phyloP scores from a whole-genome alignment of 148 eudicot genomes.

The Chenopodium formosanum region DNA sequence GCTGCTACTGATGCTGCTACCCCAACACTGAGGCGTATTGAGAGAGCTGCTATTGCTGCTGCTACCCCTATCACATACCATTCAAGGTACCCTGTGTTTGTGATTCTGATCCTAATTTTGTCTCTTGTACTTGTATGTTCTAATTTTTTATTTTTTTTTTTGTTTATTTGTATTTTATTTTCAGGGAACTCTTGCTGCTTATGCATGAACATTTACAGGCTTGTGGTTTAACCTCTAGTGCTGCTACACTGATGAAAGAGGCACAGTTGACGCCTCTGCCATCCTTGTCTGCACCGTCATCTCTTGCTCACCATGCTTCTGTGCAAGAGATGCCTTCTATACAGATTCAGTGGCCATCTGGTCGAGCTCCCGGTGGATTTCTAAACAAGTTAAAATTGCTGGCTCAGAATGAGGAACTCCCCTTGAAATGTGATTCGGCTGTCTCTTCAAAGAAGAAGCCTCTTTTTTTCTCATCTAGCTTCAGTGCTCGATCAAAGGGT shows the following conservation, averaged over 20 bases:
- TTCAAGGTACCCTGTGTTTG: constrained; percentile 52
- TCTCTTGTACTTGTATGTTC: background rate
- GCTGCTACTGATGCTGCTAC: constrained; percentile 99
- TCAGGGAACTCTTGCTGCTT: constrained; percentile 88
- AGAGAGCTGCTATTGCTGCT: constrained; percentile 99
- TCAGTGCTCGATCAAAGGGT: constrained; percentile 40
- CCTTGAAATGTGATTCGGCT: constrained; percentile 42
- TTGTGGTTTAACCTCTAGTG: constrained; percentile 81
- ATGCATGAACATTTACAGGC: constrained; percentile 95
- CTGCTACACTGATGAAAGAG: constrained; percentile 72
- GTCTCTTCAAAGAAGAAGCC: constrained; percentile 58
- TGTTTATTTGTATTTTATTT: constrained; percentile 13
- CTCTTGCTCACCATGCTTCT: constrained; percentile 61
- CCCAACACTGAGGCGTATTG: constrained; percentile 90
- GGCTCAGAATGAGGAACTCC: constrained; percentile 40
- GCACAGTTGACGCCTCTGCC: constrained; percentile 86
- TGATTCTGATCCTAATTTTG: background rate
- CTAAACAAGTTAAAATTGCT: constrained; percentile 35
- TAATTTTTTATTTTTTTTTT: constrained; percentile 10
- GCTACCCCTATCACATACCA: constrained; percentile 92
- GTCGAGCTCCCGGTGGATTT: constrained; percentile 60
- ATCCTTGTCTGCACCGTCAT: constrained; percentile 62
- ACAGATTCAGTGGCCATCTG: constrained; percentile 88
- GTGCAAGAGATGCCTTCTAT: constrained; percentile 59
- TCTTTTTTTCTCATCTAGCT: constrained; percentile 45